These are phyloP conservation scores for Penicillium silybi DNA, from an alignment of 495 filamentous ascomycete species.

Conservation along the genomic window DNA sequence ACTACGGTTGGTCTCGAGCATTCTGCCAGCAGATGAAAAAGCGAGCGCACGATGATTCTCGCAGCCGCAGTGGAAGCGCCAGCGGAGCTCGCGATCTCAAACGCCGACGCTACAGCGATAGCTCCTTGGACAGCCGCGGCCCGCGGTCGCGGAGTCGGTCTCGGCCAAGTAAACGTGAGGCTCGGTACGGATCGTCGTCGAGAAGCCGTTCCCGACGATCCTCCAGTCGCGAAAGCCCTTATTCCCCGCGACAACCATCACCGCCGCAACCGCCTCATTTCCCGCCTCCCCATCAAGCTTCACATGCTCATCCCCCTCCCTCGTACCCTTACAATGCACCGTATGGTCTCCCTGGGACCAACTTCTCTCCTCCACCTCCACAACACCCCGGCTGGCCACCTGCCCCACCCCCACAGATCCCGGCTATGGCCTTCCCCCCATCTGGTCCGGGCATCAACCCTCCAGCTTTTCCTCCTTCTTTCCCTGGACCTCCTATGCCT, in stretches of 20 bases:
- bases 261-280: slow-evolving; percentile 24
- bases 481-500: slow-evolving; percentile 18
- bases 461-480: slow-evolving; percentile 27
- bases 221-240: slow-evolving; percentile 43
- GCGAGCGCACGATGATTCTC: slow-evolving; percentile 32
- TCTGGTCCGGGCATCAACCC: slow-evolving; percentile 14
- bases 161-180: not conserved
- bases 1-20: slow-evolving; percentile 79
- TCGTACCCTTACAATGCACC: slow-evolving; percentile 20
- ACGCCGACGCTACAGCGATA: slow-evolving; percentile 48
- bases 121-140: slow-evolving; percentile 26
- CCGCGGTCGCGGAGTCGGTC: slow-evolving; percentile 27
- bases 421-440: slow-evolving; percentile 19
- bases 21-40: slow-evolving; percentile 83
- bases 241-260: slow-evolving; percentile 36
- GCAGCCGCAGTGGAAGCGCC: slow-evolving; percentile 27
- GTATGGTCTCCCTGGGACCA: slow-evolving; percentile 7
- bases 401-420: slow-evolving; percentile 33
- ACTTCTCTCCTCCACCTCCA: slow-evolving; percentile 43
- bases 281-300: slow-evolving; percentile 27
- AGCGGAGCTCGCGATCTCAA: slow-evolving; percentile 36
- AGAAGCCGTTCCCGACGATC: slow-evolving; percentile 25
- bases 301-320: slow-evolving; percentile 21
- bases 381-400: slow-evolving; percentile 53
- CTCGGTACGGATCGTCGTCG: slow-evolving; percentile 13